Conservation (phyloP, 1,139 yeast genomes). For the Citeromyces hawaiiensis region DNA sequence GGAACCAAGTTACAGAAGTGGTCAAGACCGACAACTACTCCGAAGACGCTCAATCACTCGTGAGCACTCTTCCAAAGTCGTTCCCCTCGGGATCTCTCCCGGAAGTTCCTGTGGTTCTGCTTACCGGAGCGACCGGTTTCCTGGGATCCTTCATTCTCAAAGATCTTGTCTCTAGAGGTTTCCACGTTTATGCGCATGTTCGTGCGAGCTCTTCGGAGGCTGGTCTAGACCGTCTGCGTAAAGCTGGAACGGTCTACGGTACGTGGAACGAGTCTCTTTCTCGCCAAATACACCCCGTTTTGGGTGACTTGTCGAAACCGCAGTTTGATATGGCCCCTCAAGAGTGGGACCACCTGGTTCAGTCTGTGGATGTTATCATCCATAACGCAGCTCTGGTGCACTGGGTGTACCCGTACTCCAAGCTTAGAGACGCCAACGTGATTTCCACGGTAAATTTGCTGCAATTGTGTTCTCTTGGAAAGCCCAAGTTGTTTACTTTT, state of each 20-base stretch:
- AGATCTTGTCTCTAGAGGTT: slow-evolving; percentile 47
- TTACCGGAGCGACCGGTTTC: slow-evolving; percentile 96
- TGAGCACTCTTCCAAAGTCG: slow-evolving; percentile 25
- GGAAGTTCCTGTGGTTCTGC: slow-evolving; percentile 38
- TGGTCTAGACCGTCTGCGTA: slow-evolving; percentile 65
- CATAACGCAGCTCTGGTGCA: slow-evolving; percentile 98
- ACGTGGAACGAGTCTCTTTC: slow-evolving; percentile 63
- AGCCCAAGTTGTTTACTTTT: slow-evolving; percentile 76
- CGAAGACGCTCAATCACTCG: slow-evolving; percentile 58
- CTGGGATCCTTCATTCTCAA: slow-evolving; percentile 79
- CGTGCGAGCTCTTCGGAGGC: slow-evolving; percentile 60
- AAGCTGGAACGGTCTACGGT: slow-evolving; percentile 77
- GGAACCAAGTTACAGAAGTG: slow-evolving; percentile 28
- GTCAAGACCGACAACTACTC: slow-evolving; percentile 45
- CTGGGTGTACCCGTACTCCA: slow-evolving; percentile 94
- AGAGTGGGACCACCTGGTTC: slow-evolving; percentile 45
- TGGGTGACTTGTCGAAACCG: slow-evolving; percentile 67
- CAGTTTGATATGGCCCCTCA: slow-evolving; percentile 56
- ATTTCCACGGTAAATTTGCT: slow-evolving; percentile 76
- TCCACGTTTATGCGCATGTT: slow-evolving; percentile 68
- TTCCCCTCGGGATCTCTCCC: slow-evolving; percentile 25
- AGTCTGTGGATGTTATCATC: slow-evolving; percentile 63
- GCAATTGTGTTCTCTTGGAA: slow-evolving; percentile 65
- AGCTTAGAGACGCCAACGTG: slow-evolving; percentile 88
- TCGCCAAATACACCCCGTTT: slow-evolving; percentile 48